phyloP scores from a whole-genome alignment of 129 eudicot genomes.

The Apium graveolens region DNA sequence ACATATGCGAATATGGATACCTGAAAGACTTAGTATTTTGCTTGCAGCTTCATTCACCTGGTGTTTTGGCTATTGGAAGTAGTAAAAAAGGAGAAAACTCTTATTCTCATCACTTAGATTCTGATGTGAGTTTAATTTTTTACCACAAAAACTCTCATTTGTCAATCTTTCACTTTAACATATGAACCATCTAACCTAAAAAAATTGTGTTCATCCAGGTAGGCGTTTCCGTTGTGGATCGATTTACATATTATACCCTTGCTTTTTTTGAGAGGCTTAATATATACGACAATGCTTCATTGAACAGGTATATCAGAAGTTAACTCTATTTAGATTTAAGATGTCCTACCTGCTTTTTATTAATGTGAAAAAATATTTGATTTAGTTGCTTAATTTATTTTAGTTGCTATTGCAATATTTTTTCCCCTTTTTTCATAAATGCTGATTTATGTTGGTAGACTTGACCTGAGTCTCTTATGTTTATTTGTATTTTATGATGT shows the following conservation, averaged over 20 bases:
- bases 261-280: conserved; percentile 95
- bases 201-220: conserved; percentile 43
- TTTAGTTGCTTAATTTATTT: too few relatives aligned
- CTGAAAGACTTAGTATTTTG: conserved; percentile 7
- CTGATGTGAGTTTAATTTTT: conserved; percentile 62
- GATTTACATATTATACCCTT: conserved; percentile 88
- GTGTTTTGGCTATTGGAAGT: conserved; percentile 99
- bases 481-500: background rate
- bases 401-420: background rate
- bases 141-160: background rate
- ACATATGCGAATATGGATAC: background rate
- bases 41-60: conserved; percentile 88
- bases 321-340: background rate
- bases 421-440: background rate
- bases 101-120: conserved; percentile 97
- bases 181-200: background rate
- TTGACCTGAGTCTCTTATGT: background rate
- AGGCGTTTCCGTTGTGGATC: conserved; percentile 98
- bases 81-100: conserved; percentile 99
- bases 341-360: background rate
- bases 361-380: too few relatives aligned
- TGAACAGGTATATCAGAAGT: conserved; percentile 62
- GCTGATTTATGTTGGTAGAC: background rate
- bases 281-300: conserved; percentile 85
- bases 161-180: conserved; percentile 2